Evolutionary conservation across 2,329 filamentous ascomycete genomes (phyloP), one percentile per base, ranked within the genome.

Genomic region (Teratosphaeria destructans): DNA sequence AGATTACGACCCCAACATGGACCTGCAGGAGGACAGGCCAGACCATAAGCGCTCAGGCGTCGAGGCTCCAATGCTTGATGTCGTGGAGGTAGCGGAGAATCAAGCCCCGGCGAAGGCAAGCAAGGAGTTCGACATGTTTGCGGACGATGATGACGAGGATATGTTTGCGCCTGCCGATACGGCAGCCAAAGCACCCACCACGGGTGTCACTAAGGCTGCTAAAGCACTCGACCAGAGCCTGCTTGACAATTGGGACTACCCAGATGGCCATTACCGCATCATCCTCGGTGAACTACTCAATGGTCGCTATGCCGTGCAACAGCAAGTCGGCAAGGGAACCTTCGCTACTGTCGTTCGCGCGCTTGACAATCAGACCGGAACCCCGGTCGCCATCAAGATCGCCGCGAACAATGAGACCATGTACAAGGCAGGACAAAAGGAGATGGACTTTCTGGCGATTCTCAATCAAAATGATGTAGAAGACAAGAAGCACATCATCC

Each of bases 281-380:
- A 90, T 95, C 60, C 85, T 91, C 49, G 92, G 93, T 69, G 94
- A 99, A 77, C 78, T 97, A 57, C 81, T 99, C 63, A 89, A 95
- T 67, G 86, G 86, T 34, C 88, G 91, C 37, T 97, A 97, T 73
- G 89, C 94, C 71, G 85, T 99, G 35, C 88, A 93, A 72, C 85
- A 92, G 60, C 87, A 87, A 57, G 81, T 99, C 26, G 94, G 94
- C 64, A 91, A 90, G 74, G 94, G 94, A 67, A 96, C 96, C 82
- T 99, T 96, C 73, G 95, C 94, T 0, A 91, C 90, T 8, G 94
- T 99, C n/a, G 90, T 94, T 57, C 86, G 90, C 64, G 94, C 94
- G 26, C 82, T 84, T 63, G 92, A 96, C 73, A 82, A 87, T 26
- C 85, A 84, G 55, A 89, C 82, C 54, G 71, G 69, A 60, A 83